These are phyloP conservation scores for Peronosclerospora sorghi DNA, from an alignment of 352 stramenopile species.

Conservation along the genomic window DNA sequence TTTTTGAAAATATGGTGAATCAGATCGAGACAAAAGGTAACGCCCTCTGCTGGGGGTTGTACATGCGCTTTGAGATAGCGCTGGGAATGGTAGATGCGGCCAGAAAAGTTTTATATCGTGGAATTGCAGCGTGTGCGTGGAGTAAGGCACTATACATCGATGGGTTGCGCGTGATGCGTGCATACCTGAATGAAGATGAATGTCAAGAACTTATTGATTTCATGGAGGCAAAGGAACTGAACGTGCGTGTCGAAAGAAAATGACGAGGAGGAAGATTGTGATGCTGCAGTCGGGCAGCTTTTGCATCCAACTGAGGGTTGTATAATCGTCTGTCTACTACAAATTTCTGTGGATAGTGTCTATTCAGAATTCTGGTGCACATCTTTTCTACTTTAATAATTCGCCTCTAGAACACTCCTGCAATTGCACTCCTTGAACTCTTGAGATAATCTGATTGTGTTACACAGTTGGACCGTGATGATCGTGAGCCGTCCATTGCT, in stretches of 20 bases:
- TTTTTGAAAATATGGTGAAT: slow-evolving; percentile 60
- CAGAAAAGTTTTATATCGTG: slow-evolving; percentile 67
- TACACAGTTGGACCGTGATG: too few relatives aligned
- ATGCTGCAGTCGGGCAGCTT: too few relatives aligned
- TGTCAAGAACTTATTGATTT: slow-evolving; percentile 57
- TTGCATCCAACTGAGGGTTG: too few relatives aligned
- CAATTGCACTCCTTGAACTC: too few relatives aligned
- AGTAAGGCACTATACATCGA: slow-evolving; percentile 72
- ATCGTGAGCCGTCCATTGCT: too few relatives aligned
- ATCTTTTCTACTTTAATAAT: too few relatives aligned
- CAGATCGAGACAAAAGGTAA: slow-evolving; percentile 36
- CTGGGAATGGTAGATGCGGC: slow-evolving; percentile 56
- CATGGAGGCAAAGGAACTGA: slow-evolving; percentile 61
- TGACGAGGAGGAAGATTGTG: too few relatives aligned
- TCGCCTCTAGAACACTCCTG: too few relatives aligned
- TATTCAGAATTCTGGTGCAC: too few relatives aligned
- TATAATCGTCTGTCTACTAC: too few relatives aligned
- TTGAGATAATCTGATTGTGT: too few relatives aligned
- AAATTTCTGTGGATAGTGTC: too few relatives aligned
- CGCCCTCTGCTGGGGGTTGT: slow-evolving; percentile 60
- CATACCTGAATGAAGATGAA: slow-evolving; percentile 50
- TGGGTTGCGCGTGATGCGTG: slow-evolving; percentile 40
- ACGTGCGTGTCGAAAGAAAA: slow-evolving; percentile 49
- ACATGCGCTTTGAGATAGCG: slow-evolving; percentile 65
- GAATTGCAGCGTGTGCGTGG: slow-evolving; percentile 58